phyloP scores from a whole-genome alignment of 2,329 filamentous ascomycete genomes.

The Colletotrichum nymphaeae region DNA sequence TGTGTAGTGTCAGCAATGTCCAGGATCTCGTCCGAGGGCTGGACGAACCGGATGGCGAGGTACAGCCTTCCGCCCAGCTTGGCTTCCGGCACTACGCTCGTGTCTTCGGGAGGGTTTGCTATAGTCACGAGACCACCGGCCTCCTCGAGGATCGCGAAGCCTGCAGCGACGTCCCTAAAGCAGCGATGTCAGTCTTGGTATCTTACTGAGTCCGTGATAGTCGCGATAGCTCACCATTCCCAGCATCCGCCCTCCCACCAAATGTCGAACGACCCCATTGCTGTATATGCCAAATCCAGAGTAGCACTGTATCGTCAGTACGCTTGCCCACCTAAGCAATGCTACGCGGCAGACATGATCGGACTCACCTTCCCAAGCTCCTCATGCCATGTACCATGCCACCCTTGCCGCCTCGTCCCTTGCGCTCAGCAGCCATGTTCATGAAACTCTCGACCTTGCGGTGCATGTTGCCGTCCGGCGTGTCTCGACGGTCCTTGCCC shows the following conservation, averaged over 20 bases:
- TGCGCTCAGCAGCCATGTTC: constrained; percentile 77
- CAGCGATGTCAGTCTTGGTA: constrained; percentile 63
- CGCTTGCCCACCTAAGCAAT: neutral
- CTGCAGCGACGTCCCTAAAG: constrained; percentile 77
- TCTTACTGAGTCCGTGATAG: neutral
- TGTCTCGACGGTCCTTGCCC: constrained; percentile 80
- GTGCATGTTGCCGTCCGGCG: constrained; percentile 73
- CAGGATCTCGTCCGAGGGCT: neutral
- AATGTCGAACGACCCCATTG: constrained; percentile 81
- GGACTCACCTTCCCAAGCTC: constrained; percentile 68
- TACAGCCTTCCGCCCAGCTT: constrained; percentile 76
- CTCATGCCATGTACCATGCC: constrained; percentile 84
- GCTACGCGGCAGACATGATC: neutral
- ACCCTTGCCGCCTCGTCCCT: constrained; percentile 71
- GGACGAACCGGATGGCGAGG: constrained; percentile 71
- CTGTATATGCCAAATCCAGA: constrained; percentile 79
- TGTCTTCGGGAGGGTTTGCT: constrained; percentile 74
- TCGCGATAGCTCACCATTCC: constrained; percentile 71
- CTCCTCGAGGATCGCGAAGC: constrained; percentile 78
- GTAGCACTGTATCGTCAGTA: constrained; percentile 65
- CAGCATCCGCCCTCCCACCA: constrained; percentile 88
- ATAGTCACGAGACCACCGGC: constrained; percentile 80
- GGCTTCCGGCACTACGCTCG: constrained; percentile 67
- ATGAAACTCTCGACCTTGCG: constrained; percentile 81
- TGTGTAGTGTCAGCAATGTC: constrained; percentile 41